Base-by-base conservation (phyloP, 1,284 basidiomycete genomes). In the Rhodotorula sp. region DNA sequence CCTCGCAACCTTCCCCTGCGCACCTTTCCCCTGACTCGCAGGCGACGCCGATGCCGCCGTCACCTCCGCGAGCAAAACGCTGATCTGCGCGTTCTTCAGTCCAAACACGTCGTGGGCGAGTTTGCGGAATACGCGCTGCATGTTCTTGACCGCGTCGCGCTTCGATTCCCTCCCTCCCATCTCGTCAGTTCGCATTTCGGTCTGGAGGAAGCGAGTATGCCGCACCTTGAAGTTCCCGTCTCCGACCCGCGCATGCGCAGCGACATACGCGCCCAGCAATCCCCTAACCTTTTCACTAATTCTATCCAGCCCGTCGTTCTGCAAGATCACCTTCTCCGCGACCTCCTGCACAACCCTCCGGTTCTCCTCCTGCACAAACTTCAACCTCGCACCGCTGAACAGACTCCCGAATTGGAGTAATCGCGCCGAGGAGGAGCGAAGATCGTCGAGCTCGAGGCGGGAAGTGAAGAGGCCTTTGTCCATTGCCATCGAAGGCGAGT, bases 331-430 rank as follows among this genome's bases (percentile, higher is more conserved):
- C 4, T 36, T 19, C 5, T 62, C 48, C 7, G 59, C 39, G 29
- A 58, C 39, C 19, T 59, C 36, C 10, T 36, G 30, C 15, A 64
- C 36, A 13, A 64, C 30, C n/a, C 13, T 15, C n/a, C 24, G 2
- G 32, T 68, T 69, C 51, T 39, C 65, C 30, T 44, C 46, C 17
- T 48, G 53, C 27, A 32, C n/a, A 13, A 70, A 34, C 36, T 56
- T 56, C 29, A 74, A 44, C 47, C 74, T 51, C 19, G 55, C 44
- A 10, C 72, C 62, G 19, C 63, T 56, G 61, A 73, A 76, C 3
- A 76, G 36, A 30, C 65, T 66, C 1, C 73, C 73, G 48, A 76
- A 76, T 29, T 58, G 52, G 30, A 76, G 46, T 9, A 76, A 47
- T 10, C 65, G 52, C 47, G 59, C 34, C 15, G 60, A 15, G 15